These are phyloP conservation scores for Craspedostauros australis DNA, from an alignment of 108 stramenopile genomes.

Conservation along the genomic window DNA sequence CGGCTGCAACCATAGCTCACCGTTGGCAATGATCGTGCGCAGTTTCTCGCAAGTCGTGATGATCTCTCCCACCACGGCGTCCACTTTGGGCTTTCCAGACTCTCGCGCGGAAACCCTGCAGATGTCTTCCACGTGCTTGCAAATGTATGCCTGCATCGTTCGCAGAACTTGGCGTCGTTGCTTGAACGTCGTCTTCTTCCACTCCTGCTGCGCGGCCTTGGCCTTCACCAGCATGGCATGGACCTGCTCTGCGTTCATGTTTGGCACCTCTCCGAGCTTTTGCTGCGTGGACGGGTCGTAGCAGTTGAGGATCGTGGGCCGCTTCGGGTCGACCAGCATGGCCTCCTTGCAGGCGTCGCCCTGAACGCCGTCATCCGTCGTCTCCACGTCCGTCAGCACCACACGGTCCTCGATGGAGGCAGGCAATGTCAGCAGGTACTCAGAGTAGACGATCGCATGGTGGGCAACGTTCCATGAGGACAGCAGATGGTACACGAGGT, in stretches of 20 bases:
- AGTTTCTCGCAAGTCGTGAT: slow-evolving; percentile 96
- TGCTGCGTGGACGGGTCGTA: slow-evolving; percentile 88
- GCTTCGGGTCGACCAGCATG: slow-evolving; percentile 35
- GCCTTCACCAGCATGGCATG: slow-evolving; percentile 66
- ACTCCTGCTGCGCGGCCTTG: slow-evolving; percentile 78
- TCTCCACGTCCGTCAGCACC: slow-evolving; percentile 43
- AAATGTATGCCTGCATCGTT: slow-evolving; percentile 89
- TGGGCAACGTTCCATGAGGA: slow-evolving; percentile 11
- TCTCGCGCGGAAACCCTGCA: slow-evolving; percentile 81
- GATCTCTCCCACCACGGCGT: slow-evolving; percentile 95
- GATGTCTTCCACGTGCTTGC: slow-evolving; percentile 83
- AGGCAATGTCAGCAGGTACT: slow-evolving; percentile 26
- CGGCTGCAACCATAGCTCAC: slow-evolving; percentile 80
- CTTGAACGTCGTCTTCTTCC: slow-evolving; percentile 83
- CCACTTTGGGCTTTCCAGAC: slow-evolving; percentile 87
- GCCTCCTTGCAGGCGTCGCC: slow-evolving; percentile 22
- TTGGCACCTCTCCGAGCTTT: slow-evolving; percentile 74
- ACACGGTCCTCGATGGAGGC: slow-evolving; percentile 38
- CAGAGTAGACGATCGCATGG: slow-evolving; percentile 7
- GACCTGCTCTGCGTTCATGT: slow-evolving; percentile 77
- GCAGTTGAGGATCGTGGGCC: slow-evolving; percentile 72
- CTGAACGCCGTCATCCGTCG: slow-evolving; percentile 36
- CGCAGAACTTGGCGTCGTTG: slow-evolving; percentile 87
- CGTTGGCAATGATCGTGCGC: slow-evolving; percentile 77
- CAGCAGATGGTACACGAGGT: not conserved